These are phyloP conservation scores for Phialophora macrospora DNA, from an alignment of 2,329 filamentous ascomycete species.

Conservation along the genomic window DNA sequence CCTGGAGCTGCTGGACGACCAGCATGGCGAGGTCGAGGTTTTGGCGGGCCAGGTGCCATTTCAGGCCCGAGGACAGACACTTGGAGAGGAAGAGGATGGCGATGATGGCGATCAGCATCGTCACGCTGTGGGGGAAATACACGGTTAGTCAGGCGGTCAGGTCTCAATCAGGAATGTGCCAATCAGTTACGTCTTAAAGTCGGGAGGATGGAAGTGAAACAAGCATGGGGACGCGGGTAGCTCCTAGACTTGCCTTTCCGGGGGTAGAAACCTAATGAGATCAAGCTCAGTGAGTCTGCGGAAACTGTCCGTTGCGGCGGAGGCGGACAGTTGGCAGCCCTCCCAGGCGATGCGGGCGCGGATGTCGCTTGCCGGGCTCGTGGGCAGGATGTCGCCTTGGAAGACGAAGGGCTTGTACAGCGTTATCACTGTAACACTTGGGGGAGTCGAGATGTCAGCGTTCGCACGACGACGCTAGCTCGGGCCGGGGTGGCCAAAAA, in stretches of 20 bases:
- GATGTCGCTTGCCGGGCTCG: constrained; percentile 8
- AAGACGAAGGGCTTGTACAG: constrained; percentile 25
- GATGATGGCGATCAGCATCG: constrained; percentile 22
- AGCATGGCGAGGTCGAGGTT: constrained; percentile 26
- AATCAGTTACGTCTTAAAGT: neutral
- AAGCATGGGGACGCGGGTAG: neutral
- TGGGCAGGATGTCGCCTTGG: constrained; percentile 10
- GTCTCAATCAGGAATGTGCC: too few species aligned
- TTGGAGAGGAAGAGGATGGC: constrained; percentile 22
- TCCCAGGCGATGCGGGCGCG: constrained; percentile 18
- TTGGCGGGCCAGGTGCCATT: constrained; percentile 24
- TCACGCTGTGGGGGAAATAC: neutral
- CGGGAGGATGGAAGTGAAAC: neutral
- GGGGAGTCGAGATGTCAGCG: neutral
- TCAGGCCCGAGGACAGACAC: constrained; percentile 16
- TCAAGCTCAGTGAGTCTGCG: constrained; percentile 20
- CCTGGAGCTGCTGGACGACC: constrained; percentile 20
- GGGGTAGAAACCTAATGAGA: constrained; percentile 15
- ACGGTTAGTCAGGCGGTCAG: neutral
- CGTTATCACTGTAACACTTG: constrained; percentile 17
- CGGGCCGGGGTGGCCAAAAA: neutral
- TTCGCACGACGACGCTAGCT: neutral
- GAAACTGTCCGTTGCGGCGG: constrained; percentile 20
- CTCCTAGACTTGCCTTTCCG: constrained; percentile 17
- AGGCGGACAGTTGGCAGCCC: constrained; percentile 15